Evolutionary conservation across 305 asterid genomes (phyloP).

Genomic region (Solanum aculeatissimum): DNA sequence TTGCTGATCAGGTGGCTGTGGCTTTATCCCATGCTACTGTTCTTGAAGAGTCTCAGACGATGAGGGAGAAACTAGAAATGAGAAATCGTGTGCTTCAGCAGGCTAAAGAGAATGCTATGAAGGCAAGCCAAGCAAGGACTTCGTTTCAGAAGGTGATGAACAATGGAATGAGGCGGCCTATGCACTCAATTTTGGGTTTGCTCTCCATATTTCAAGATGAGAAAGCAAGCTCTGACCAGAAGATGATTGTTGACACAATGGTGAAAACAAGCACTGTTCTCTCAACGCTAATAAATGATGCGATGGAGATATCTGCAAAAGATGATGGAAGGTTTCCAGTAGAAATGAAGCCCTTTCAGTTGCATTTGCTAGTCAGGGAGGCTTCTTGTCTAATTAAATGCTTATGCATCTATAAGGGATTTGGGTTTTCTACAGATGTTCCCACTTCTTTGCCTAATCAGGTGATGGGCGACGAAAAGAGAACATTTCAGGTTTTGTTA

Average conservation of each 20-base stretch:
- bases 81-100: slow-evolving; percentile 23
- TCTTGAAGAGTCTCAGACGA: slow-evolving; percentile 30
- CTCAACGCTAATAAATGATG: slow-evolving; percentile 27
- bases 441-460: slow-evolving; percentile 20
- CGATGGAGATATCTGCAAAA: slow-evolving; percentile 34
- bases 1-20: slow-evolving; percentile 46
- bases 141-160: slow-evolving; percentile 35
- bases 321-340: slow-evolving; percentile 31
- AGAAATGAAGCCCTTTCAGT: slow-evolving; percentile 23
- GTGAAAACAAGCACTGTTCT: slow-evolving; percentile 24
- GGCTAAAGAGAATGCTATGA: slow-evolving; percentile 28
- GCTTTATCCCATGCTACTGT: slow-evolving; percentile 38
- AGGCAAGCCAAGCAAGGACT: slow-evolving; percentile 35
- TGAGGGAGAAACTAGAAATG: slow-evolving; percentile 27
- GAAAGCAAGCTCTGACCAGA: slow-evolving; percentile 18
- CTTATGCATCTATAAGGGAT: slow-evolving; percentile 19
- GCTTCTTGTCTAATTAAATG: slow-evolving; percentile 34
- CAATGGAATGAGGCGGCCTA: slow-evolving; percentile 37
- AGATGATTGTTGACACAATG: slow-evolving; percentile 21
- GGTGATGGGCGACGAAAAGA: slow-evolving; percentile 35
- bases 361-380: slow-evolving; percentile 23
- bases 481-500: slow-evolving; percentile 35
- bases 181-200: slow-evolving; percentile 33
- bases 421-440: slow-evolving; percentile 21
- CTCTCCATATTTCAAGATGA: slow-evolving; percentile 22